Base-by-base conservation (phyloP, 2,329 filamentous ascomycete species). In the Penicillium griseofulvum region DNA sequence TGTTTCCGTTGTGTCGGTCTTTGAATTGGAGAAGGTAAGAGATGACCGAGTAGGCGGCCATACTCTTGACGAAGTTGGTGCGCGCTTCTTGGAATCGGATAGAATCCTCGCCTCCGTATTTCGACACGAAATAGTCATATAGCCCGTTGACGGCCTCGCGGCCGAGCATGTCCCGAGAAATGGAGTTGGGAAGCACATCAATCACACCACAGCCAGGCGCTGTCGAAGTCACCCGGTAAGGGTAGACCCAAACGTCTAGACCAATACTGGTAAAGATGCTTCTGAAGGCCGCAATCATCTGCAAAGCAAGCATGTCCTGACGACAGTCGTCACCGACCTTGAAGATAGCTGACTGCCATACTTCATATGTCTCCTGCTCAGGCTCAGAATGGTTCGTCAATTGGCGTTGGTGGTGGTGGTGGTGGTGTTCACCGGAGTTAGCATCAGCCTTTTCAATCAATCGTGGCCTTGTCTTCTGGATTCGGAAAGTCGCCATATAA, bases 281-380 rank as follows among this genome's bases (percentile, higher is more conserved):
- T 24, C 94, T 87, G 81, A 99, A 99, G 1, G 92, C 91, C 0
- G 94, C 88, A 71, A 99, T 97, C 88, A 99, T 95, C 74, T 99
- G 94, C 58, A 99, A 80, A 2, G 94, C 94, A 57, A 99, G 81
- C 49, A 99, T 89, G 67, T 99, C 95, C 76, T 99, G 94, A 48
- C 94, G 88, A 71, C 94, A 97, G 74, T 99, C 94, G 71, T 99
- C 94, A 59, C 94, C 94, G 46, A 99, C 95, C 74, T 99, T 99
- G 86, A 99, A 99, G 69, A 99, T 99, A 54, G 93, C 94, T 2
- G 91, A 96, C 74, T 99, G 94, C 95, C 94, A 97, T n/a, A 93
- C 88, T 73, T 99, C 95, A 63, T 96, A 85, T 0, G 86, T 90
- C 65, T 83, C 84, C 50, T 66, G 70, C 60, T 64, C 67, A 65